Conservation (phyloP, 805 yeast species). For the Cyberlindnera mrakii region DNA sequence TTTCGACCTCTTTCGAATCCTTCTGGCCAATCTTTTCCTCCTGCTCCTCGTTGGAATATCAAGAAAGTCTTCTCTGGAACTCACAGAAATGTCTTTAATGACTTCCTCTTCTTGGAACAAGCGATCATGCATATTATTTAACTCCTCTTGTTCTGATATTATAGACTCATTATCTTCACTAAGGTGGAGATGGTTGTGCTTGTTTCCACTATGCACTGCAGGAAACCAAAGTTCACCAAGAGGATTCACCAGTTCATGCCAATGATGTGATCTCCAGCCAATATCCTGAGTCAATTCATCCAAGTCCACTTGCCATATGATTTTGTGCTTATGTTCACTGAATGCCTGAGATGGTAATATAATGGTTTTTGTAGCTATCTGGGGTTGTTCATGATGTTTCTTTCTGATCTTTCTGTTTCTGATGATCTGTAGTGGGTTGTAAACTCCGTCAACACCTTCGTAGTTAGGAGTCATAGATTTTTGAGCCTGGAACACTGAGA, state of each 20-base stretch:
- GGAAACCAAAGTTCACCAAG: constrained; percentile 51
- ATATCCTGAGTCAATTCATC: constrained; percentile 52
- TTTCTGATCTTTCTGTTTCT: constrained; percentile 60
- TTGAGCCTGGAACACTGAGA: constrained; percentile 18
- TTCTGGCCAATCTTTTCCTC: constrained; percentile 13
- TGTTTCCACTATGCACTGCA: neutral
- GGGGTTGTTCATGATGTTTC: constrained; percentile 42
- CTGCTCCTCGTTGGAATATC: constrained; percentile 7
- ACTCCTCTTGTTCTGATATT: constrained; percentile 1
- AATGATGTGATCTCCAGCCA: constrained; percentile 51
- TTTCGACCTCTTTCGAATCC: constrained; percentile 17
- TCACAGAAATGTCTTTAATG: constrained; percentile 8
- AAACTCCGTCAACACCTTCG: constrained; percentile 55
- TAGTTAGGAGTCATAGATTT: constrained; percentile 12
- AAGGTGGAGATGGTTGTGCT: constrained; percentile 6
- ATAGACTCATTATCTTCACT: neutral
- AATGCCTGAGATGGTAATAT: constrained; percentile 66
- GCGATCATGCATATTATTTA: constrained; percentile 17
- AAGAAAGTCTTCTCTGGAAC: constrained; percentile 14
- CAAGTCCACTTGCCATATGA: constrained; percentile 61
- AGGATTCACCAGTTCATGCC: constrained; percentile 43
- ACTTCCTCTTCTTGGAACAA: constrained; percentile 12
- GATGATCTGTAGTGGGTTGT: constrained; percentile 79
- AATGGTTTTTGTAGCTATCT: constrained; percentile 38
- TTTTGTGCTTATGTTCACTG: constrained; percentile 38